phyloP scores from a whole-genome alignment of 371 early-diverging fungal species.

The Mortierella sp. region DNA sequence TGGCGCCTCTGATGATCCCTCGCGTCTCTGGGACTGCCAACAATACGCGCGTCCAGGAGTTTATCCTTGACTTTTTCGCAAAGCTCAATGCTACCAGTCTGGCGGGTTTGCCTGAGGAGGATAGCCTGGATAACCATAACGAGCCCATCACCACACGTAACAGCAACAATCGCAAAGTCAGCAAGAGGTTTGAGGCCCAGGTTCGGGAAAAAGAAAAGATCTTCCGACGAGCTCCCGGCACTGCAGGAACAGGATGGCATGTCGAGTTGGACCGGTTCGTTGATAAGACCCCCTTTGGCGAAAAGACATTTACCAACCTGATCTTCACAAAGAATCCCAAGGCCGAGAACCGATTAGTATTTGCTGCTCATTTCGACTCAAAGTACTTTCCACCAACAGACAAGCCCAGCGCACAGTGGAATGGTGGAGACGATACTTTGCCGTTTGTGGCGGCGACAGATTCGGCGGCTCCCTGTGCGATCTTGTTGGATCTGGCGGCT shows the following conservation, averaged over 20 bases:
- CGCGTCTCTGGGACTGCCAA: constrained; percentile 84
- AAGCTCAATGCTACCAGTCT: constrained; percentile 58
- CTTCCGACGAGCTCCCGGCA: constrained; percentile 32
- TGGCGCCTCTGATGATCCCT: constrained; percentile 77
- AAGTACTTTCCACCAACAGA: constrained; percentile 69
- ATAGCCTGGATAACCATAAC: not conserved
- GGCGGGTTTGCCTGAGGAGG: constrained; percentile 13
- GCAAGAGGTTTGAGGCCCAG: not conserved
- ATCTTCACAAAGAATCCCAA: constrained; percentile 88
- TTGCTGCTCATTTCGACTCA: constrained; percentile 95
- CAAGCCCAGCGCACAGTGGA: constrained; percentile 10
- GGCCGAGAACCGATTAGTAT: constrained; percentile 79
- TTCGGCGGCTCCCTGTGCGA: constrained; percentile 88
- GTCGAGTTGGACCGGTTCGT: constrained; percentile 86
- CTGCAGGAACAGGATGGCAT: constrained; percentile 70
- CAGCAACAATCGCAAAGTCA: not conserved
- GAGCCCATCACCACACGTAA: not conserved
- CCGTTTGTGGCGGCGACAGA: constrained; percentile 90
- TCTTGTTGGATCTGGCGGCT: constrained; percentile 87
- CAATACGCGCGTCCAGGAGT: constrained; percentile 76
- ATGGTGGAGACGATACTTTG: constrained; percentile 60
- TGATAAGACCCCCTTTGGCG: constrained; percentile 81
- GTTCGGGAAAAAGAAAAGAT: constrained; percentile 14
- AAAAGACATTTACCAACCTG: constrained; percentile 85
- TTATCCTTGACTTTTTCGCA: constrained; percentile 74